A percentile compares a stretch with the other conserved stretches of the same genome.
Conservation (phyloP, 495 filamentous ascomycete genomes). For the Annulohypoxylon moriforme region DNA sequence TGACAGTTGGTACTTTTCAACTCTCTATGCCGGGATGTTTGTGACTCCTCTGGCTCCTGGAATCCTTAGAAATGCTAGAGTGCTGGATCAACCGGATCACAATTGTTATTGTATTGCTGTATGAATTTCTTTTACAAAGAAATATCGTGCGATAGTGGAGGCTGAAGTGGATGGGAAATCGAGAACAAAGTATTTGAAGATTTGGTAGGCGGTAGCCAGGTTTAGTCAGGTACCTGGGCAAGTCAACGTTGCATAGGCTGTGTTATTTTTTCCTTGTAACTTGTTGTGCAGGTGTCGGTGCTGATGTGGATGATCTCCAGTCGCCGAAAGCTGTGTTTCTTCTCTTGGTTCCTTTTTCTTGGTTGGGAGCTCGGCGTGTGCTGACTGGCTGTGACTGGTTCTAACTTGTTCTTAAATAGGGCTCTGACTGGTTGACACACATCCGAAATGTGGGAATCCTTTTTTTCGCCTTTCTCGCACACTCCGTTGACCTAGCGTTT, state of each 20-base stretch:
- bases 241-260: slow-evolving; percentile 48
- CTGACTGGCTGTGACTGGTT: slow-evolving; percentile 3
- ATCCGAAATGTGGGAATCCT: slow-evolving; percentile 39
- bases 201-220: slow-evolving; percentile 29
- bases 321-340: slow-evolving; percentile 35
- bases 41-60: neutral
- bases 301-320: slow-evolving; percentile 45
- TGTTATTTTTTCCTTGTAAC: slow-evolving; percentile 15
- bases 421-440: slow-evolving; percentile 38
- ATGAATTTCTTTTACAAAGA: slow-evolving; percentile 29
- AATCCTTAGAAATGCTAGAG: neutral
- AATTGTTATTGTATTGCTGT: slow-evolving; percentile 17
- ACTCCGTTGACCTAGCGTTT: slow-evolving; percentile 40
- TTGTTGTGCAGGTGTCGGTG: slow-evolving; percentile 16
- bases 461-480: slow-evolving; percentile 31
- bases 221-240: slow-evolving; percentile 42
- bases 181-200: slow-evolving; percentile 25
- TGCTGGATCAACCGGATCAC: slow-evolving; percentile 10
- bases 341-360: slow-evolving; percentile 24
- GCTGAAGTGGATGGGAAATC: slow-evolving; percentile 27
- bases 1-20: slow-evolving; percentile 9
- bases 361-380: slow-evolving; percentile 29
- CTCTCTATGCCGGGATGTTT: neutral
- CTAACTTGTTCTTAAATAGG: neutral
- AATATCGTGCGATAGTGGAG: slow-evolving; percentile 36